Evolutionary conservation across 2,329 filamentous ascomycete genomes (phyloP), one percentile per base, ranked within the genome.

Genomic region (Exserohilum rostratum): DNA sequence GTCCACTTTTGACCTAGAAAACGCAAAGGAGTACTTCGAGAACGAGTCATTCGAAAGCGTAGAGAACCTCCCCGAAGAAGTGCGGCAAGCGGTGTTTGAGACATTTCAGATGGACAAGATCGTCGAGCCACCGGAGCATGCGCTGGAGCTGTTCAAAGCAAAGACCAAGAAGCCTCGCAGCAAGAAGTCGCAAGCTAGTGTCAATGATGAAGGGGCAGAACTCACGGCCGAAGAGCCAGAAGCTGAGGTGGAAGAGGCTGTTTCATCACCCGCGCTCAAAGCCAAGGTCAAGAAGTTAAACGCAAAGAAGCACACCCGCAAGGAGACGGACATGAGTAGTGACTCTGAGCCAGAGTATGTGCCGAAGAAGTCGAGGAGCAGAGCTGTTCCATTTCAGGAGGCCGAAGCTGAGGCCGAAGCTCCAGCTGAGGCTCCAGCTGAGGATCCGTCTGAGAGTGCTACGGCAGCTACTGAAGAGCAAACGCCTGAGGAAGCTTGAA

Each of bases 41-140:
- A 72, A 74, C 12, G 82, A 90, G 49, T 82, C 83, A 43, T 79
- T 96, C 52, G 89, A 95, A 67, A 91, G 90, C 50, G 91, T 84
- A 57, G 90, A 93, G 7, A 88, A 91, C 55, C 75, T 96, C 1
- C 77, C 86, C 18, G 78, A 81, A 0, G 87, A 90, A 1, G 64
- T 86, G 3, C 85, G 91, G 73, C 84, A 84, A 29, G 95, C 92
- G 78, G 80, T 96, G 57, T 80, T 83, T 46, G 82, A 83, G 34
- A 90, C 88, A 37, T 72, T 96, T 33, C 81, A 83, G 50, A 83
- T 91, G 68, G 91, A 90, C 22, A 88, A 93, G 65, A 87, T 96
- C 65, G 87, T 90, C 60, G 81, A 90, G 34, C 63, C 48, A 35
- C 60, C 49, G 50, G 40, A 38, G 39, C 25, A 11, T 22, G 53